These are phyloP conservation scores for Pseudevernia furfuracea DNA, from an alignment of 495 filamentous ascomycete genomes.

Conservation along the genomic window DNA sequence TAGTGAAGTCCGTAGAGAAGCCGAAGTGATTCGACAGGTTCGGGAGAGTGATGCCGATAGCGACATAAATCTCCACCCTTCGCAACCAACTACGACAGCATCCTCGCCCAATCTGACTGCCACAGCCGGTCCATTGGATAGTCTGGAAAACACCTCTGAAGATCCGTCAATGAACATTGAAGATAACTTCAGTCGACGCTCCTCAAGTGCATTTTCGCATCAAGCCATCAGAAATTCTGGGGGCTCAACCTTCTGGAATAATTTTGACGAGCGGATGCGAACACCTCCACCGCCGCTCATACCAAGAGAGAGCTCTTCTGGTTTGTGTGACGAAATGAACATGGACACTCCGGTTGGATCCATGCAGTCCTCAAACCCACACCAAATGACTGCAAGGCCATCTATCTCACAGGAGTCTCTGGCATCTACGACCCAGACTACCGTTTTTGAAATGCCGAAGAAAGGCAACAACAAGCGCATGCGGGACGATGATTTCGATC, in stretches of 20 bases:
- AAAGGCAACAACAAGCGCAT: conserved; percentile 66
- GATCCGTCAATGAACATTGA: conserved; percentile 54
- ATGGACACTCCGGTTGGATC: conserved; percentile 68
- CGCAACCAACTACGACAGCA: conserved; percentile 45
- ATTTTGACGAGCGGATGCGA: conserved; percentile 54
- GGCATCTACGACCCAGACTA: conserved; percentile 45
- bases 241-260: conserved; percentile 73
- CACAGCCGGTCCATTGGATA: conserved; percentile 34
- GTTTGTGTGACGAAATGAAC: conserved; percentile 63
- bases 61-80: conserved; percentile 34
- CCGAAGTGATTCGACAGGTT: conserved; percentile 89
- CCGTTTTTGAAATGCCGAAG: conserved; percentile 57
- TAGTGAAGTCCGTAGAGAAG: conserved; percentile 81
- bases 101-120: conserved; percentile 31
- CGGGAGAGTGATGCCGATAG: conserved; percentile 58
- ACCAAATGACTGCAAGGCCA: conserved; percentile 28
- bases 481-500: conserved; percentile 87
- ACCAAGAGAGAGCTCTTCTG: conserved; percentile 50
- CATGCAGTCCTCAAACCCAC: conserved; percentile 18
- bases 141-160: conserved; percentile 51
- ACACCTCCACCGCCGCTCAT: conserved; percentile 59
- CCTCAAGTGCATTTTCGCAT: conserved; percentile 61
- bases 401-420: conserved; percentile 36
- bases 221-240: conserved; percentile 64
- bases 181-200: conserved; percentile 33